These are phyloP conservation scores for Fusarium citri DNA, from an alignment of 2,329 filamentous ascomycete genomes.

Conservation along the genomic window DNA sequence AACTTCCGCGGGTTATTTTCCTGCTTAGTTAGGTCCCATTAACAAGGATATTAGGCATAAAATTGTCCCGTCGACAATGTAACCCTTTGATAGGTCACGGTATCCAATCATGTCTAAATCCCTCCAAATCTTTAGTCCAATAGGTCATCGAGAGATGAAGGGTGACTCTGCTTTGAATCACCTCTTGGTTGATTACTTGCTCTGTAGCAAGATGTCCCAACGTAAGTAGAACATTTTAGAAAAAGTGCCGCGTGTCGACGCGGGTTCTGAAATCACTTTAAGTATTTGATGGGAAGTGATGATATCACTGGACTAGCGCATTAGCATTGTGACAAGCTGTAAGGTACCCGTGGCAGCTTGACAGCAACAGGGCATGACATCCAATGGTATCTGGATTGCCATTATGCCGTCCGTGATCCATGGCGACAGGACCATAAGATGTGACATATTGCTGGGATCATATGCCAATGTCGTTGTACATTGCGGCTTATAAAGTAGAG, in stretches of 20 bases:
- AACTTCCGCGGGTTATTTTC: not conserved
- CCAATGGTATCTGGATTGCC: not conserved
- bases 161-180: conserved; percentile 1
- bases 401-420: not conserved
- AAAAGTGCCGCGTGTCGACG: not conserved
- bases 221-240: not conserved
- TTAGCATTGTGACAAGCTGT: not conserved
- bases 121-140: not conserved
- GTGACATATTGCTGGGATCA: not conserved
- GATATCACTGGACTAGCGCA: not conserved
- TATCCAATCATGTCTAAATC: not conserved
- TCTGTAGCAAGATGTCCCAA: not conserved
- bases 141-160: not conserved
- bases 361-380: not conserved
- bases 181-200: no score
- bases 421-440: not conserved
- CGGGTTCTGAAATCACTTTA: not conserved
- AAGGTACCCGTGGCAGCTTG: not conserved
- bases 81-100: conserved; percentile 19
- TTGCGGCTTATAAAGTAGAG: not conserved
- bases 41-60: not conserved
- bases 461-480: not conserved
- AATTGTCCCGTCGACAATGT: not conserved
- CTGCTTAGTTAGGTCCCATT: not conserved
- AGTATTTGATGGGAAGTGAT: not conserved